A percentile compares a stretch with the other conserved stretches of the same genome.
These are phyloP conservation scores for Sporodiniella umbellata DNA, from an alignment of 371 early-diverging fungal genomes.

Conservation along the genomic window DNA sequence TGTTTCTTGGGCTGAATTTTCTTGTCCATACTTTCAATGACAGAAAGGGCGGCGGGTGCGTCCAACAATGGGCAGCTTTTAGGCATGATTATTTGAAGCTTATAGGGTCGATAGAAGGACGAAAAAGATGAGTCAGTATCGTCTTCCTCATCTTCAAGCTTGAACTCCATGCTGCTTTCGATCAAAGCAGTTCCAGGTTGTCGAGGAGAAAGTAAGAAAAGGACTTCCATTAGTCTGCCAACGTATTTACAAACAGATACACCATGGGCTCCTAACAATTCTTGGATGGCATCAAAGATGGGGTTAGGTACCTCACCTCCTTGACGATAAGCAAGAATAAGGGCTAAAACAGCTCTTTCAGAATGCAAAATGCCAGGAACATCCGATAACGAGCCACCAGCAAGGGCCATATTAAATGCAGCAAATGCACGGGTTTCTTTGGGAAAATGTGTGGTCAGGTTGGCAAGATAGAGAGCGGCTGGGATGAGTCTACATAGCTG, in stretches of 20 bases:
- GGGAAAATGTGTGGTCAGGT: slow-evolving; percentile 53
- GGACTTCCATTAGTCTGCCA: slow-evolving; percentile 45
- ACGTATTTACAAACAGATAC: slow-evolving; percentile 41
- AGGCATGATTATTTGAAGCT: slow-evolving; percentile 16
- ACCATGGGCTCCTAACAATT: slow-evolving; percentile 34
- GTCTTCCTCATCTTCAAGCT: background rate
- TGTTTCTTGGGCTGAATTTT: no score
- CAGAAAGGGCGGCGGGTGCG: slow-evolving; percentile 26
- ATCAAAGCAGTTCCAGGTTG: slow-evolving; percentile 35
- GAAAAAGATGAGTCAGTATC: background rate
- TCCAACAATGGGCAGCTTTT: slow-evolving; percentile 17
- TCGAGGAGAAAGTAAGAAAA: slow-evolving; percentile 41
- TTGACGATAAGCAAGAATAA: slow-evolving; percentile 51
- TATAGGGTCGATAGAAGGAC: slow-evolving; percentile 13
- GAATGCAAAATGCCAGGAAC: slow-evolving; percentile 57
- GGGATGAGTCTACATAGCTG: slow-evolving; percentile 53
- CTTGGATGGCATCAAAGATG: slow-evolving; percentile 32
- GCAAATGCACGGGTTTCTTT: slow-evolving; percentile 61
- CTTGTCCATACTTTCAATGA: slow-evolving; percentile 28
- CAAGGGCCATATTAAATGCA: slow-evolving; percentile 56
- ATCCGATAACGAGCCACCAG: slow-evolving; percentile 59
- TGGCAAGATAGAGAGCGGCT: slow-evolving; percentile 51
- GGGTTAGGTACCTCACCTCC: slow-evolving; percentile 54
- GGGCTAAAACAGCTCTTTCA: slow-evolving; percentile 54
- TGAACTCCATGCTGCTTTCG: slow-evolving; percentile 26